Conservation (phyloP, 164 flowering plant genomes). For the Saururus chinensis region DNA sequence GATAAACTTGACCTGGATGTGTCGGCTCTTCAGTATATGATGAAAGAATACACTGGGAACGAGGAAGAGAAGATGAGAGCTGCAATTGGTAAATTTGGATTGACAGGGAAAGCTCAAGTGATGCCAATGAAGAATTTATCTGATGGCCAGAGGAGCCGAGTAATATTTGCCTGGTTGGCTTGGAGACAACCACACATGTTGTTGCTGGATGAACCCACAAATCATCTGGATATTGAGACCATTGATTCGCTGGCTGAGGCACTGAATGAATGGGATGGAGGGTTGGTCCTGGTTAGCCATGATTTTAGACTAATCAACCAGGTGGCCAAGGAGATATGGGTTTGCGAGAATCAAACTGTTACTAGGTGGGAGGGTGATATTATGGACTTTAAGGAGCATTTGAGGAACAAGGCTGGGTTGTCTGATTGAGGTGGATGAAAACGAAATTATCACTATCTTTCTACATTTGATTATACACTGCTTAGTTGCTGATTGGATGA, state of each 20-base stretch:
- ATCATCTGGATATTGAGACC: slow-evolving; percentile 88
- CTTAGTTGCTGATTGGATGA: no score
- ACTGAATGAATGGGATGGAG: slow-evolving; percentile 93
- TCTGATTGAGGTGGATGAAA: slow-evolving; percentile 20
- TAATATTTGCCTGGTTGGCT: slow-evolving; percentile 89
- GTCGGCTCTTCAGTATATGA: slow-evolving; percentile 80
- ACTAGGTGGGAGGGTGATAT: slow-evolving; percentile 85
- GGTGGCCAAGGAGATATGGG: slow-evolving; percentile 96
- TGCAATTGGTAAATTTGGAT: slow-evolving; percentile 79
- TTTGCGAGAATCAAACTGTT: slow-evolving; percentile 73
- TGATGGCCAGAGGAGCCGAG: slow-evolving; percentile 91
- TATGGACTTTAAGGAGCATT: slow-evolving; percentile 77
- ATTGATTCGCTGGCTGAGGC: slow-evolving; percentile 91
- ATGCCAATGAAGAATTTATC: slow-evolving; percentile 94
- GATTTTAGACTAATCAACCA: slow-evolving; percentile 93
- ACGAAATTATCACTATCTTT: neutral
- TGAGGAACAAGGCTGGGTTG: slow-evolving; percentile 60
- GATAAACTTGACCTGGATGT: slow-evolving; percentile 83
- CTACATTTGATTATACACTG: no score
- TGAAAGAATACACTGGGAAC: slow-evolving; percentile 74
- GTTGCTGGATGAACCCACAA: slow-evolving; percentile 81
- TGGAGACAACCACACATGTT: slow-evolving; percentile 75
- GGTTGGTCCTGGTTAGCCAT: slow-evolving; percentile 88
- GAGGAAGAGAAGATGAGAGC: slow-evolving; percentile 97
- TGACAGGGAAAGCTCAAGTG: slow-evolving; percentile 85